Percentiles rank a stretch among this genome's conserved stretches.
phyloP scores from a whole-genome alignment of 2,329 filamentous ascomycete genomes.

The Akanthomyces muscarius region DNA sequence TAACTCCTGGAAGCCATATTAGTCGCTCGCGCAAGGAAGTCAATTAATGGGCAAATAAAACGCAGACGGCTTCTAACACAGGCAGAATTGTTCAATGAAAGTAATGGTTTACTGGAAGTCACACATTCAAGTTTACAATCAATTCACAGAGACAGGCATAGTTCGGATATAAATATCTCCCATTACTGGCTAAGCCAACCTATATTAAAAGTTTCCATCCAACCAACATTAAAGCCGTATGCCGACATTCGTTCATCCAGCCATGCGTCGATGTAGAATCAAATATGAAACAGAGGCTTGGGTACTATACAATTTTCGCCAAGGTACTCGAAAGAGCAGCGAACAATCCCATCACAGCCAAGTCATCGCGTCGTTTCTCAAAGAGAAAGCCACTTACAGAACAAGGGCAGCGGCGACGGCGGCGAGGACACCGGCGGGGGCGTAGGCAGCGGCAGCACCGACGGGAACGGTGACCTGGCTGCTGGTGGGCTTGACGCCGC shows the following conservation, averaged over 20 bases:
- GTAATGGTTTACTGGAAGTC: too few species aligned
- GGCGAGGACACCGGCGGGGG: constrained; percentile 16
- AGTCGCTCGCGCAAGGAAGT: too few species aligned
- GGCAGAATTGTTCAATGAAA: too few species aligned
- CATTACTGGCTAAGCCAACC: constrained; percentile 16
- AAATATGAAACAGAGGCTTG: constrained; percentile 13
- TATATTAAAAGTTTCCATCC: constrained; percentile 16
- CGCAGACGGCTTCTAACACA: too few species aligned
- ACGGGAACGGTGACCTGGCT: constrained; percentile 10
- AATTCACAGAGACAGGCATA: neutral
- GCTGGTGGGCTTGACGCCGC: constrained; percentile 17
- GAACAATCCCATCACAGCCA: constrained; percentile 6
- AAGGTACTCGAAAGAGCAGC: constrained; percentile 4
- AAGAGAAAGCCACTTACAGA: constrained; percentile 16
- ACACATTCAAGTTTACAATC: too few species aligned
- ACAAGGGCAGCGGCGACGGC: constrained; percentile 18
- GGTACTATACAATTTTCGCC: constrained; percentile 16
- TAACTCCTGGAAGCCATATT: too few species aligned
- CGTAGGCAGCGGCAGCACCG: constrained; percentile 11
- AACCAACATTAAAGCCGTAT: constrained; percentile 9
- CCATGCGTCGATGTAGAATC: constrained; percentile 6
- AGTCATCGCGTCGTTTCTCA: constrained; percentile 13
- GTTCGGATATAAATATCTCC: neutral
- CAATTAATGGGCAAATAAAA: too few species aligned
- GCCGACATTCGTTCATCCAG: neutral